Percentiles rank a stretch among this genome's conserved stretches.
phyloP scores from a whole-genome alignment of 768 basidiomycete species.

The Macrolepiota fuliginosa region DNA sequence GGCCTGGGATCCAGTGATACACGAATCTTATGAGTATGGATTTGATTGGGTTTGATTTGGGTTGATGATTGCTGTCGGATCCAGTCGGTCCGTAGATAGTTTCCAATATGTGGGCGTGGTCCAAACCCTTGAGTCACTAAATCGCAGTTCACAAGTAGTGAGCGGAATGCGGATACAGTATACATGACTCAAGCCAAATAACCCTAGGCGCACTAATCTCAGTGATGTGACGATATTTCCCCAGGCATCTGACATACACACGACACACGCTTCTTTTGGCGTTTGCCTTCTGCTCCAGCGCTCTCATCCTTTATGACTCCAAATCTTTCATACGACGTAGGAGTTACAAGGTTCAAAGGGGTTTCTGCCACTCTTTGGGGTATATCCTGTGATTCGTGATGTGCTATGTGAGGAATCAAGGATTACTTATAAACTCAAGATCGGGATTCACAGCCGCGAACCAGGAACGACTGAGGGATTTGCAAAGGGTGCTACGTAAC shows the following conservation, averaged over 20 bases:
- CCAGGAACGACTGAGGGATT: slow-evolving; percentile 4
- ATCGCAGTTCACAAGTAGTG: too few species aligned
- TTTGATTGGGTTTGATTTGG: too few species aligned
- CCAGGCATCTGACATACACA: not conserved
- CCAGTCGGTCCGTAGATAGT: too few species aligned
- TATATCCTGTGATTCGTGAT: not conserved
- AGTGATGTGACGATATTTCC: not conserved
- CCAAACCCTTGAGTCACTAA: too few species aligned
- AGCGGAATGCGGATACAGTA: not conserved
- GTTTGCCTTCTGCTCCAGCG: not conserved
- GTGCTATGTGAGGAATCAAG: not conserved
- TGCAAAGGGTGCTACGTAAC: not conserved
- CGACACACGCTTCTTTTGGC: not conserved
- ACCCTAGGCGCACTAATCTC: not conserved
- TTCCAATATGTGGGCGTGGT: too few species aligned
- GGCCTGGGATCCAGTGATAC: too few species aligned
- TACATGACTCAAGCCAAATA: not conserved
- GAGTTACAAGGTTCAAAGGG: not conserved
- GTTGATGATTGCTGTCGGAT: too few species aligned
- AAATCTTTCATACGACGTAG: not conserved
- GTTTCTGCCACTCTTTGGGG: not conserved
- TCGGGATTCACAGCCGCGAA: not conserved
- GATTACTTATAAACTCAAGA: not conserved
- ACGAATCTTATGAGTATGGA: too few species aligned
- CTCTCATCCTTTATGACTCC: not conserved